Conservation (phyloP, 2,329 filamentous ascomycete genomes). For the Talaromyces sp. region DNA sequence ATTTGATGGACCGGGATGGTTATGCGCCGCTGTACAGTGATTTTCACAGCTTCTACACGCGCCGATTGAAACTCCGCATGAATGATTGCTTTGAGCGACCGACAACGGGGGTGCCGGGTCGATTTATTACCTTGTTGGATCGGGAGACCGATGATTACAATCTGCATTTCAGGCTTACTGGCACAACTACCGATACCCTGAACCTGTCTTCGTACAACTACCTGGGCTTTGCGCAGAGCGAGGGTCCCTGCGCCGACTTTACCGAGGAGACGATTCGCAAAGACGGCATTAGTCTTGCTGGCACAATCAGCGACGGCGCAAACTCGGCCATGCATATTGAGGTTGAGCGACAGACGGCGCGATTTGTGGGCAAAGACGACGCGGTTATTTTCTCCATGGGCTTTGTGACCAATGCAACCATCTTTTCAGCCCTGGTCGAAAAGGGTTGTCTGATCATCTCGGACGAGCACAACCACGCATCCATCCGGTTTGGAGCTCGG, state of each 20-base stretch:
- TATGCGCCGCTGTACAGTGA: constrained; percentile 92
- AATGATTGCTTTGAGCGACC: constrained; percentile 92
- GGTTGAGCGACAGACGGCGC: constrained; percentile 79
- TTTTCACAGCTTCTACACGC: constrained; percentile 95
- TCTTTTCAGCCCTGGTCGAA: constrained; percentile 82
- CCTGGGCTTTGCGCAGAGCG: constrained; percentile 91
- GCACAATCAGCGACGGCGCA: constrained; percentile 71
- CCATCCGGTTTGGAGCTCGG: constrained; percentile 86
- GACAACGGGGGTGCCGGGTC: constrained; percentile 82
- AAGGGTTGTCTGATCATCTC: constrained; percentile 91
- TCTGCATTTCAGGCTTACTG: constrained; percentile 74
- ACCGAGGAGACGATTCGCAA: constrained; percentile 77
- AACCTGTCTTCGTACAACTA: constrained; percentile 99
- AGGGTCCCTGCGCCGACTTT: constrained; percentile 86
- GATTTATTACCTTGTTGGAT: constrained; percentile 84
- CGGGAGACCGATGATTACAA: constrained; percentile 77
- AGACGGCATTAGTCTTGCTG: constrained; percentile 74
- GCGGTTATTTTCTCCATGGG: constrained; percentile 98
- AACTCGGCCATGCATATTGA: constrained; percentile 78
- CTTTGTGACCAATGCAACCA: constrained; percentile 89
- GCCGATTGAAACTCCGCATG: constrained; percentile 81
- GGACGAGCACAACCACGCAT: constrained; percentile 93
- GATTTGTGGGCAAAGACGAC: constrained; percentile 84
- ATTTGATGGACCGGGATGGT: constrained; percentile 72
- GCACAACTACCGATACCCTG: constrained; percentile 81